phyloP scores from a whole-genome alignment of 2,329 filamentous ascomycete genomes.

The Fusarium palustre region DNA sequence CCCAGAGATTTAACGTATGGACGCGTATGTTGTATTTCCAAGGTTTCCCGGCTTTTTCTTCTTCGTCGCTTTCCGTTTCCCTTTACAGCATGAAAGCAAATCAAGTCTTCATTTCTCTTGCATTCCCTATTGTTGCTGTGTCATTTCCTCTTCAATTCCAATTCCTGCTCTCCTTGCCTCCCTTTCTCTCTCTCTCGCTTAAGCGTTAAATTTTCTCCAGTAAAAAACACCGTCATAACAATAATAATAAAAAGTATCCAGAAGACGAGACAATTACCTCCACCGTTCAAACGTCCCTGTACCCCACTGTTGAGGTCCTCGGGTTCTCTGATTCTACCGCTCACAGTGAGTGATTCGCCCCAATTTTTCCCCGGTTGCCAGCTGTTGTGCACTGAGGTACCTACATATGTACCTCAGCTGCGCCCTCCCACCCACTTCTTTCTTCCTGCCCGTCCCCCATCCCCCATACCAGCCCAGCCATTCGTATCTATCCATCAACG shows the following conservation, averaged over 20 bases:
- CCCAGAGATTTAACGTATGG: constrained; percentile 8
- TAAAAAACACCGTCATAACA: neutral
- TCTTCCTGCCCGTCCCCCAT: neutral
- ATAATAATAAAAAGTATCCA: neutral
- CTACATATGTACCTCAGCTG: constrained; percentile 2
- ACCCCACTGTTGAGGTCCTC: neutral
- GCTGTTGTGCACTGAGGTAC: constrained; percentile 22
- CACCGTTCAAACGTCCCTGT: constrained; percentile 7
- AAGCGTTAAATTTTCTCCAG: neutral
- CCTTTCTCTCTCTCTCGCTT: neutral
- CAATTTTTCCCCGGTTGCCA: constrained; percentile 34
- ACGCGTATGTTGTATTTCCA: constrained; percentile 25
- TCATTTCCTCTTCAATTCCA: constrained; percentile 26
- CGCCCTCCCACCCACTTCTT: neutral
- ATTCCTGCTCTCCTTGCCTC: constrained; percentile 10
- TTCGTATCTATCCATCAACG: constrained; percentile 7
- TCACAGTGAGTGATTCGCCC: constrained; percentile 21
- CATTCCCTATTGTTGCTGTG: constrained; percentile 20
- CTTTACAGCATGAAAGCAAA: neutral
- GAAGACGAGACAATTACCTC: constrained; percentile 14
- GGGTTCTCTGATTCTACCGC: constrained; percentile 29
- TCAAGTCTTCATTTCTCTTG: constrained; percentile 23
- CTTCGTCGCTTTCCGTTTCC: neutral
- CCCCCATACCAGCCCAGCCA: constrained; percentile 3
- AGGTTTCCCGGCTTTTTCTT: constrained; percentile 10